phyloP scores from a whole-genome alignment of 1,284 basidiomycete genomes.

The Pseudozyma pruni region DNA sequence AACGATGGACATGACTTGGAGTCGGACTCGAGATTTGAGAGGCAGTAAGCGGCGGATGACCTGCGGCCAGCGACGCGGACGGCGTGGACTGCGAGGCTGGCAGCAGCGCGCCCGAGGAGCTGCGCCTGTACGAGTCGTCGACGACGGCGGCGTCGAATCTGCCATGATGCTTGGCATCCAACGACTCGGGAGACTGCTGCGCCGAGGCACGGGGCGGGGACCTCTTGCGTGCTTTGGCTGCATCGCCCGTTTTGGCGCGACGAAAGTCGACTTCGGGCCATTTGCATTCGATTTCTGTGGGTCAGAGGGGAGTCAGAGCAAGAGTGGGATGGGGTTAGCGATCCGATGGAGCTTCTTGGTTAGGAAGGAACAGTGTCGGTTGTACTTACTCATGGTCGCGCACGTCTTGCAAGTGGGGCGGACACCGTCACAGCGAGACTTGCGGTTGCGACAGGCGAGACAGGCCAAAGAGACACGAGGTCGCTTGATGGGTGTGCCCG shows the following conservation, averaged over 20 bases:
- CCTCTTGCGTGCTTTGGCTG: slow-evolving; percentile 28
- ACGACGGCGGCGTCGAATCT: slow-evolving; percentile 7
- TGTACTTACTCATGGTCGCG: slow-evolving; percentile 45
- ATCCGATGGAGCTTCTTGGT: too few species aligned
- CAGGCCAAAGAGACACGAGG: slow-evolving; percentile 50
- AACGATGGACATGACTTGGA: slow-evolving; percentile 12
- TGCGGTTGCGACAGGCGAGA: slow-evolving; percentile 47
- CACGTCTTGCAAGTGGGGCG: slow-evolving; percentile 52
- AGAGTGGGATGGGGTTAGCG: neutral
- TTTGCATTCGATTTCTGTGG: slow-evolving; percentile 46
- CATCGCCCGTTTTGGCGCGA: slow-evolving; percentile 44
- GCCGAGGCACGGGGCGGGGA: slow-evolving; percentile 20
- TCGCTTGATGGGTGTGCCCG: slow-evolving; percentile 38
- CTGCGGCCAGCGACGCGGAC: neutral
- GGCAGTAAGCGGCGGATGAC: neutral
- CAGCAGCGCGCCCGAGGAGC: slow-evolving; percentile 5
- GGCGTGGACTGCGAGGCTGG: slow-evolving; percentile 26
- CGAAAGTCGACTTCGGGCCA: slow-evolving; percentile 54
- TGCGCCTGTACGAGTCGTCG: slow-evolving; percentile 1
- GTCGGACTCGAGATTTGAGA: slow-evolving; percentile 11
- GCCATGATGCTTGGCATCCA: slow-evolving; percentile 10
- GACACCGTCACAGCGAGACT: slow-evolving; percentile 47
- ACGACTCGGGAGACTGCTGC: slow-evolving; percentile 23
- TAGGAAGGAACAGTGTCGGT: neutral
- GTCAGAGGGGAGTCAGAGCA: neutral